Evolutionary conservation across 176 grass and related monocot genomes (phyloP).

Genomic region (Olyra latifolia): DNA sequence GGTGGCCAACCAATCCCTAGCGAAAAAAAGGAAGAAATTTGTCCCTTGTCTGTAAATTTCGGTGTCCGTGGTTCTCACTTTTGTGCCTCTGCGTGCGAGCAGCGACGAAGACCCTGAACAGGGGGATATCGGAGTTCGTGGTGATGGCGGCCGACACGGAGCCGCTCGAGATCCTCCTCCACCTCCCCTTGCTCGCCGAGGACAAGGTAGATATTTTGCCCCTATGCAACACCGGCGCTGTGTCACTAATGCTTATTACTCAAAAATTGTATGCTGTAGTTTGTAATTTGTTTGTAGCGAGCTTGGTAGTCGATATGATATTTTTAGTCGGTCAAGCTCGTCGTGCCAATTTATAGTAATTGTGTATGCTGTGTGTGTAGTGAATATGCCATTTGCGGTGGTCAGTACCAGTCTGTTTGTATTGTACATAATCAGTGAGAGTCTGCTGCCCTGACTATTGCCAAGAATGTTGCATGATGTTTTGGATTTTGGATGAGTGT

Average conservation of each 20-base stretch:
- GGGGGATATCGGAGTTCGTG: constrained; percentile 84
- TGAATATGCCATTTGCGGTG: neutral
- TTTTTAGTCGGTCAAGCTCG: neutral
- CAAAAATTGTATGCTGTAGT: neutral
- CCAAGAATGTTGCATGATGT: neutral
- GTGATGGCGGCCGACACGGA: constrained; percentile 90
- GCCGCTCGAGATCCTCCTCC: constrained; percentile 85
- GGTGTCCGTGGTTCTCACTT: neutral
- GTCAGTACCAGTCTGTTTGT: neutral
- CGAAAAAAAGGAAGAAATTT: neutral
- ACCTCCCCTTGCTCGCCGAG: constrained; percentile 77
- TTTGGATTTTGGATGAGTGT: neutral
- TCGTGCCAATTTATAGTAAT: neutral
- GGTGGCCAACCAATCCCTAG: constrained; percentile 33
- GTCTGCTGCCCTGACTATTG: neutral
- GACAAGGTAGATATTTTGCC: constrained; percentile 52
- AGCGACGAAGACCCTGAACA: constrained; percentile 88
- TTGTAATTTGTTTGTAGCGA: neutral
- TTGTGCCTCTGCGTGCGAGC: neutral
- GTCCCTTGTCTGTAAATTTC: neutral
- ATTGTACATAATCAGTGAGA: neutral
- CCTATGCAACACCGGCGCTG: neutral
- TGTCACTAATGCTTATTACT: neutral
- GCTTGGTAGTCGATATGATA: neutral
- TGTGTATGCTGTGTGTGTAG: neutral